Conservation (phyloP, 108 stramenopile species). For the Phaeodactylum tricornutum region DNA sequence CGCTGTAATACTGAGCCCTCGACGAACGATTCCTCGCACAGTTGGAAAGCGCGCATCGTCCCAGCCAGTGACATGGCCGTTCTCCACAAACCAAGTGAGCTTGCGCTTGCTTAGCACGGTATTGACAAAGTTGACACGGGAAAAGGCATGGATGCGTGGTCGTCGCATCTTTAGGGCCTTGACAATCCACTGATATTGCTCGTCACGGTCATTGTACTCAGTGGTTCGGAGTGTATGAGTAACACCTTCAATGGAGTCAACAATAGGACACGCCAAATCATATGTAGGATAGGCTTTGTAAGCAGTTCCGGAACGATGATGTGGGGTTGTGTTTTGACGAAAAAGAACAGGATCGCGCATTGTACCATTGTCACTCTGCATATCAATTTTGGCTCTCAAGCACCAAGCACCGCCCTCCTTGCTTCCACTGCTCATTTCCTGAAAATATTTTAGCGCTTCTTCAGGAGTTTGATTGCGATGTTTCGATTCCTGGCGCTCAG, state of each 20-base stretch:
- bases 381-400: conserved; percentile 97
- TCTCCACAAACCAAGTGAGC: conserved; percentile 97
- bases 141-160: conserved; percentile 91
- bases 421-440: conserved; percentile 73
- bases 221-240: conserved; percentile 98
- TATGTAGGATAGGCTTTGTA: conserved; percentile 99
- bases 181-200: conserved; percentile 93
- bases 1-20: conserved; percentile 85
- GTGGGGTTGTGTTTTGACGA: conserved; percentile 88
- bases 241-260: conserved; percentile 97
- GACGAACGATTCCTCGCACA: conserved; percentile 87
- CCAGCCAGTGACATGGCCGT: conserved; percentile 93
- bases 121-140: conserved; percentile 95
- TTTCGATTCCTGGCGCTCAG: conserved; percentile 63
- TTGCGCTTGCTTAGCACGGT: conserved; percentile 97
- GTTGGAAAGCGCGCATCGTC: conserved; percentile 98
- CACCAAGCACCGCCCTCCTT: conserved; percentile 86
- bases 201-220: conserved; percentile 96
- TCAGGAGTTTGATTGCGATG: conserved; percentile 65
- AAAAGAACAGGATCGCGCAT: conserved; percentile 97
- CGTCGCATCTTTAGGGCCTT: conserved; percentile 75
- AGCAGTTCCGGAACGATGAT: conserved; percentile 91
- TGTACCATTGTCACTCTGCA: conserved; percentile 92
- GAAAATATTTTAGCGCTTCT: conserved; percentile 78
- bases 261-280: conserved; percentile 98